Evolutionary conservation across 768 basidiomycete genomes (phyloP).

Genomic region (Hortiboletus campestris): DNA sequence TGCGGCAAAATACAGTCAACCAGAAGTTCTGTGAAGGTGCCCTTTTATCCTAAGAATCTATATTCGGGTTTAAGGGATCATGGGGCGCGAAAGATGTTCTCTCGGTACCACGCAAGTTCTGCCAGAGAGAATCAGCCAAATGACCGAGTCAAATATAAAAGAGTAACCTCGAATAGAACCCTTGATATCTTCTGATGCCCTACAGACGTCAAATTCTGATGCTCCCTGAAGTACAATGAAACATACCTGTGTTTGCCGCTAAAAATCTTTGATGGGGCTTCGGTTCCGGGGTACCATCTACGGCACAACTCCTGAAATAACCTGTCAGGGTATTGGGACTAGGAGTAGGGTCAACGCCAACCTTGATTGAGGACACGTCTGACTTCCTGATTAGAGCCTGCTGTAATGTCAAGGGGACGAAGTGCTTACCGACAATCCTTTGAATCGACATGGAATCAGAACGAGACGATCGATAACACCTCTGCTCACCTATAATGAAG

Average conservation of each 20-base stretch:
- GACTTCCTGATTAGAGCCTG: neutral
- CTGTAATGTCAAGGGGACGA: neutral
- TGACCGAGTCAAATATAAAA: neutral
- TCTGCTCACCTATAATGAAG: constrained; percentile 69
- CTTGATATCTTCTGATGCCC: constrained; percentile 81
- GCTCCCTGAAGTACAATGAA: neutral
- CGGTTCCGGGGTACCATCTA: constrained; percentile 60
- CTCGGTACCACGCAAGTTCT: constrained; percentile 81
- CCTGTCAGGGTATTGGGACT: neutral
- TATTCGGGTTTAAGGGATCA: neutral
- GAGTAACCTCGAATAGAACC: constrained; percentile 67
- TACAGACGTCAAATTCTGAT: constrained; percentile 29
- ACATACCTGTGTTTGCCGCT: constrained; percentile 59
- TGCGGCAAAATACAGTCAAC: neutral
- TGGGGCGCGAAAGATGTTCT: constrained; percentile 60
- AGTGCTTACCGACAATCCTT: constrained; percentile 68
- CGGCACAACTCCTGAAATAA: constrained; percentile 61
- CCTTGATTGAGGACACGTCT: constrained; percentile 89
- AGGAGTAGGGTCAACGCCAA: constrained; percentile 15
- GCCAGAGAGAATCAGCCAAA: neutral
- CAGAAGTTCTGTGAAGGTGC: neutral
- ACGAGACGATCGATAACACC: neutral
- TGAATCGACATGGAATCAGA: neutral
- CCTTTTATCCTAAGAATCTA: no score
- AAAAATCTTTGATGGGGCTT: constrained; percentile 21